Conservation (phyloP, 2,329 filamentous ascomycete species). For the Sporothrix inflata region DNA sequence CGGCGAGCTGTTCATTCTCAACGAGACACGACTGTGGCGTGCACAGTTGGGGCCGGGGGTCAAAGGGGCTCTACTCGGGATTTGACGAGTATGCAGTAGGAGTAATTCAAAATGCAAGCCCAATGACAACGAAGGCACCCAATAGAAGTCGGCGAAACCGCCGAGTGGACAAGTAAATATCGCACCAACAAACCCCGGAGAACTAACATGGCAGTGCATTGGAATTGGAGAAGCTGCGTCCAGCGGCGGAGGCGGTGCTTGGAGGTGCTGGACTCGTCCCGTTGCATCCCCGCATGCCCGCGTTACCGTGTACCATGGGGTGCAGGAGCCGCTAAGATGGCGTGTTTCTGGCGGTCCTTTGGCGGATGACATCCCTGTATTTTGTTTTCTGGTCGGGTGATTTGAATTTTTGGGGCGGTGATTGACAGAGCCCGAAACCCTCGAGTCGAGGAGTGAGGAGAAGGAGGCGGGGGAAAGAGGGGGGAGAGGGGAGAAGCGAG, state of each 20-base stretch:
- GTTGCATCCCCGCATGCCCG: background rate
- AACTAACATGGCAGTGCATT: too few relatives aligned
- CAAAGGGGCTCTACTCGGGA: slow-evolving; percentile 22
- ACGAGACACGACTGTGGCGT: slow-evolving; percentile 50
- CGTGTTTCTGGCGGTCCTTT: background rate
- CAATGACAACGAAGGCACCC: background rate
- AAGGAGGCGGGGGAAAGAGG: background rate
- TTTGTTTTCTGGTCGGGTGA: background rate
- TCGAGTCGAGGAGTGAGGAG: slow-evolving; percentile 4
- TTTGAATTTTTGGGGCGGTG: background rate
- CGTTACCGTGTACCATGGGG: background rate
- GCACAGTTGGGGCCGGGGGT: slow-evolving; percentile 23
- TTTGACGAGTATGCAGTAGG: slow-evolving; percentile 9
- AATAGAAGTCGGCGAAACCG: background rate
- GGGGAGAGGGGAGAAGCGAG: too few relatives aligned
- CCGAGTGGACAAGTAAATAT: background rate
- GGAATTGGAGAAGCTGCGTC: too few relatives aligned
- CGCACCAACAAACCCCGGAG: background rate
- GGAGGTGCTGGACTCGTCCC: too few relatives aligned
- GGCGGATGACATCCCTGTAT: too few relatives aligned
- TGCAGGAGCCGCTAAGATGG: background rate
- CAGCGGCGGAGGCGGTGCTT: too few relatives aligned
- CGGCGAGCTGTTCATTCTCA: slow-evolving; percentile 51
- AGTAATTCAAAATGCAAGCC: background rate
- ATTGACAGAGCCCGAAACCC: background rate